phyloP scores from a whole-genome alignment of 2,329 filamentous ascomycete genomes.

The Colletotrichum viniferum region DNA sequence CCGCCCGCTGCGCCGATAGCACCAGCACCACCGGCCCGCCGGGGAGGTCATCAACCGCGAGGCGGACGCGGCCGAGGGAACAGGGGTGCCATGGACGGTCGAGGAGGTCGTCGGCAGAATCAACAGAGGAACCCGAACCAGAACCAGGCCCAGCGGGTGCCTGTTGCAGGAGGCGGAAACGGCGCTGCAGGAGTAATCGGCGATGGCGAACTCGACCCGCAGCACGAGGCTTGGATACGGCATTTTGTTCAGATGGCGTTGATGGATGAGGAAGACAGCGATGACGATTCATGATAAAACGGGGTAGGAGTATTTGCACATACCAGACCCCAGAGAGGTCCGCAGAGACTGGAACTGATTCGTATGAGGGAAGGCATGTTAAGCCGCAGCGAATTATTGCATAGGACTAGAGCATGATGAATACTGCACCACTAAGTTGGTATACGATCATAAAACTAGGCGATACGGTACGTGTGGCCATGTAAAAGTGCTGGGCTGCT shows the following conservation, averaged over 20 bases:
- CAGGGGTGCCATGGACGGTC: conserved; percentile 30
- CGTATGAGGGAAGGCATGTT: neutral
- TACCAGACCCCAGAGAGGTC: neutral
- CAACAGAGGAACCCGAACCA: conserved; percentile 29
- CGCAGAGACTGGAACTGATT: neutral
- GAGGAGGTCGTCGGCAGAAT: conserved; percentile 30
- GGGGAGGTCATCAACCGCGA: conserved; percentile 13
- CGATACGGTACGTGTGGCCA: neutral
- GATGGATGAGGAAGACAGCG: conserved; percentile 54
- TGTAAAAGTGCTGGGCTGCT: neutral
- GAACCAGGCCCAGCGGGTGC: conserved; percentile 26
- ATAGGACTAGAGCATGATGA: neutral
- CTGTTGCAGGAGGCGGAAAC: conserved; percentile 5
- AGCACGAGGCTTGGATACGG: conserved; percentile 56
- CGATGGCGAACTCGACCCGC: conserved; percentile 43
- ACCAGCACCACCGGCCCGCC: conserved; percentile 27
- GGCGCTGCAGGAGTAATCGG: neutral
- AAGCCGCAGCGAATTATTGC: neutral
- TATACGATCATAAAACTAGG: accelerated
- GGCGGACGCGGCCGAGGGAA: conserved; percentile 29
- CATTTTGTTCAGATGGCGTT: conserved; percentile 60
- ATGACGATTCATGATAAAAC: conserved; percentile 36
- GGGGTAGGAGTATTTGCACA: neutral
- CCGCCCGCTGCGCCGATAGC: conserved; percentile 34
- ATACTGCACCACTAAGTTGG: neutral